These are phyloP conservation scores for Neostapfia colusana DNA, from an alignment of 176 grass and related monocot genomes.

Conservation along the genomic window DNA sequence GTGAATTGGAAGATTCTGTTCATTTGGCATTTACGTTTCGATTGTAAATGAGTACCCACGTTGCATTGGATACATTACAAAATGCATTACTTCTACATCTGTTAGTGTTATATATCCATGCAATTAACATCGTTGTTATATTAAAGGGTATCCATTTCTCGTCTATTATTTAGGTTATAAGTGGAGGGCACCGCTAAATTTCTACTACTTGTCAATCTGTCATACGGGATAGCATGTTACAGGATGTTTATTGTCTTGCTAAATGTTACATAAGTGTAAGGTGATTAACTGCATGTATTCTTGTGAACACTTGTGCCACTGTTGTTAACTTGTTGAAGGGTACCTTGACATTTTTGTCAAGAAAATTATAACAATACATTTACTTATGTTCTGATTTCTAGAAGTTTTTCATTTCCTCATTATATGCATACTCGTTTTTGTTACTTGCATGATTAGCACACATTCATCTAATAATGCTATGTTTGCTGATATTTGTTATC, in stretches of 20 bases:
- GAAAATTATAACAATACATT: neutral
- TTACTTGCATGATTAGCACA: neutral
- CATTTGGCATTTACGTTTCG: neutral
- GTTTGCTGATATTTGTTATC: constrained; percentile 1
- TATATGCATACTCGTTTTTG: neutral
- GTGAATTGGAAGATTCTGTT: neutral
- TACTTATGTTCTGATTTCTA: constrained; percentile 25
- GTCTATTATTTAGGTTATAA: neutral
- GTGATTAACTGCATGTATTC: neutral
- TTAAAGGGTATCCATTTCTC: neutral
- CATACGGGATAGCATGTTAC: neutral
- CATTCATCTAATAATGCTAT: constrained; percentile 11
- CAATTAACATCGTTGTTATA: neutral
- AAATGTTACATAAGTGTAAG: neutral
- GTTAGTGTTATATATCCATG: neutral
- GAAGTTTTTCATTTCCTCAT: neutral
- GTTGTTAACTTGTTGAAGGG: neutral
- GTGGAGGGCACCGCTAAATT: neutral
- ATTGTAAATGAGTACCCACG: neutral
- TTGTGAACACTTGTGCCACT: neutral
- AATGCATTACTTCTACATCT: neutral
- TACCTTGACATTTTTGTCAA: constrained; percentile 12
- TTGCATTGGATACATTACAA: neutral
- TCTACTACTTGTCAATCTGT: neutral
- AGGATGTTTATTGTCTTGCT: neutral